Evolutionary conservation across 1,284 basidiomycete species (phyloP).

Genomic region (Moniliophthora roreri): DNA sequence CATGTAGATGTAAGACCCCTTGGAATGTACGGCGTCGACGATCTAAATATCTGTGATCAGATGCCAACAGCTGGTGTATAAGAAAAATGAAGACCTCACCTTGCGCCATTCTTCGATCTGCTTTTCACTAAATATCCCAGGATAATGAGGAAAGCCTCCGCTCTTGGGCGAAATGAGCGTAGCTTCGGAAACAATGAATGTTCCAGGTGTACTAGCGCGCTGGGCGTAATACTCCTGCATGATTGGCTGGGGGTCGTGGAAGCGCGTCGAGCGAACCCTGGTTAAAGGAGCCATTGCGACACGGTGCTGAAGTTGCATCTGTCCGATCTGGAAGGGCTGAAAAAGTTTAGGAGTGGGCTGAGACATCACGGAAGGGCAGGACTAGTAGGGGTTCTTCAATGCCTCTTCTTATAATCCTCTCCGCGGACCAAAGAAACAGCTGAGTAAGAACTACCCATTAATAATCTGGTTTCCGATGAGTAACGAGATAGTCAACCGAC

Average conservation of each 20-base stretch:
- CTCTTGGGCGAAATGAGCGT: constrained; percentile 36
- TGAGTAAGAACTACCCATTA: not conserved
- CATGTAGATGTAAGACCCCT: constrained; percentile 40
- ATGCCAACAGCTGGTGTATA: not conserved
- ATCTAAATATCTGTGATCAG: constrained; percentile 20
- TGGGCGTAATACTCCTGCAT: constrained; percentile 43
- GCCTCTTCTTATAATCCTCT: too few species aligned
- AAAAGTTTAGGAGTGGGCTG: constrained; percentile 31
- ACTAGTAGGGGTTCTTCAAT: too few species aligned
- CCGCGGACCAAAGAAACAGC: too few species aligned
- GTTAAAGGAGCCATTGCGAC: constrained; percentile 52
- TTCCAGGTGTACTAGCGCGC: constrained; percentile 37
- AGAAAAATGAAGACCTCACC: constrained; percentile 27
- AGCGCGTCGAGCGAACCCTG: constrained; percentile 8
- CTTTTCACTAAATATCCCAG: constrained; percentile 39
- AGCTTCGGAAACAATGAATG: constrained; percentile 45
- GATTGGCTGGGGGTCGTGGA: constrained; percentile 21
- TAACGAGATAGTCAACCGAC: not conserved
- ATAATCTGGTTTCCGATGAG: not conserved
- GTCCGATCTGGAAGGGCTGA: constrained; percentile 42
- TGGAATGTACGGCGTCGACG: constrained; percentile 32
- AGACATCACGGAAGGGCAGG: too few species aligned
- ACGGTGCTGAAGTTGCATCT: constrained; percentile 39
- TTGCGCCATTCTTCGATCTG: constrained; percentile 45
- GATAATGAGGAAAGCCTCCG: constrained; percentile 33